These are phyloP conservation scores for Acrasis kona DNA, from an alignment of 78 protist genomes.

Conservation along the genomic window DNA sequence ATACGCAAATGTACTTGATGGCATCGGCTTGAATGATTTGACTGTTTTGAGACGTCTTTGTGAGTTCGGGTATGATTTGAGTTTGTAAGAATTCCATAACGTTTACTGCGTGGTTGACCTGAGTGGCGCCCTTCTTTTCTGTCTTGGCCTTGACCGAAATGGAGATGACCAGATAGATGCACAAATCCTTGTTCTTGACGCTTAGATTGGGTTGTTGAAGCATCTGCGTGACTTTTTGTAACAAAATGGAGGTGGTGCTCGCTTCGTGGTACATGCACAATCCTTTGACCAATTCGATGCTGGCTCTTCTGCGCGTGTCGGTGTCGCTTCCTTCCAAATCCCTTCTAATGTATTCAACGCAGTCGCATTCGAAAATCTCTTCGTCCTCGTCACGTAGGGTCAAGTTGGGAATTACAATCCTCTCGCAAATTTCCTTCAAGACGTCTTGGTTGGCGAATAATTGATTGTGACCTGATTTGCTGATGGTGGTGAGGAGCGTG, in stretches of 20 bases:
- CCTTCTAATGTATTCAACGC: conserved; percentile 70
- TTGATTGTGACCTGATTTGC: conserved; percentile 36
- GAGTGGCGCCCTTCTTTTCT: conserved; percentile 8
- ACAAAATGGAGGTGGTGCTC: conserved; percentile 38
- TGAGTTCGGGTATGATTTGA: conserved; percentile 62
- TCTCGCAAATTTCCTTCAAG: conserved; percentile 57
- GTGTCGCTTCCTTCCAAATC: conserved; percentile 86
- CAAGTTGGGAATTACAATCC: conserved; percentile 69
- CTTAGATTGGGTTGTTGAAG: conserved; percentile 23
- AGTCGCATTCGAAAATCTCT: conserved; percentile 71
- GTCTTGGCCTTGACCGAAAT: conserved; percentile 52
- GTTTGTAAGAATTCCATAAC: conserved; percentile 44
- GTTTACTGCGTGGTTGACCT: conserved; percentile 18
- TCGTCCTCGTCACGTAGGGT: conserved; percentile 57
- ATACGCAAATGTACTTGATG: conserved; percentile 69
- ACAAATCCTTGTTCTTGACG: conserved; percentile 78
- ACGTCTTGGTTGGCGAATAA: conserved; percentile 39
- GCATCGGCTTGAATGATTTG: conserved; percentile 75
- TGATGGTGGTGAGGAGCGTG: conserved; percentile 57
- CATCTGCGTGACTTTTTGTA: conserved; percentile 17
- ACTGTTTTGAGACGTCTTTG: neutral
- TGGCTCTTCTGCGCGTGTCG: conserved; percentile 78
- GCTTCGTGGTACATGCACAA: conserved; percentile 61
- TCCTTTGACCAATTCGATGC: conserved; percentile 70
- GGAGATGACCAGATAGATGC: conserved; percentile 80